These are phyloP conservation scores for Tolypocladium pustulatum DNA, from an alignment of 2,329 filamentous ascomycete genomes.

Conservation along the genomic window DNA sequence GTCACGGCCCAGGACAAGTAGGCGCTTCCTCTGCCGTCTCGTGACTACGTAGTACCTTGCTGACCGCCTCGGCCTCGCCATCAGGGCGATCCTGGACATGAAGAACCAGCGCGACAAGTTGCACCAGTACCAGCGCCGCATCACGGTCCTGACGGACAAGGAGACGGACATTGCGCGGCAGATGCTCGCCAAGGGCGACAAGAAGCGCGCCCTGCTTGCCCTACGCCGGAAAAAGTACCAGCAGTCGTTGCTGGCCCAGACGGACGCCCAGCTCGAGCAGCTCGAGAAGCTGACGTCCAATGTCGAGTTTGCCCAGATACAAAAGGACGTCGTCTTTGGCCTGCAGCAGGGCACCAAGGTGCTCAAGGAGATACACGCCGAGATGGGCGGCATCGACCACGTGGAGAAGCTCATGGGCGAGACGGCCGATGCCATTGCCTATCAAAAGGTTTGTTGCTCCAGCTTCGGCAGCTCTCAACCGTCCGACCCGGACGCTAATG, in stretches of 20 bases:
- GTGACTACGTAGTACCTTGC: neutral
- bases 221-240: constrained; percentile 96
- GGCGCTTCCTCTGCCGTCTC: constrained; percentile 12
- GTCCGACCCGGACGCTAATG: constrained; percentile 2
- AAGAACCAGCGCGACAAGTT: constrained; percentile 97
- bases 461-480: neutral
- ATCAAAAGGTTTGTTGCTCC: constrained; percentile 61
- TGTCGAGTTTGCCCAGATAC: constrained; percentile 92
- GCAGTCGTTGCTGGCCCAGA: constrained; percentile 77
- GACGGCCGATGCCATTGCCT: constrained; percentile 78
- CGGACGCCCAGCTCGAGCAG: constrained; percentile 87
- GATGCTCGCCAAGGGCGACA: constrained; percentile 73
- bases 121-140: constrained; percentile 88
- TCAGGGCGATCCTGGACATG: constrained; percentile 92
- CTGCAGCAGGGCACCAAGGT: constrained; percentile 86
- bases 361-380: constrained; percentile 79
- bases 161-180: constrained; percentile 80
- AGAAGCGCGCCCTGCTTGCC: constrained; percentile 71
- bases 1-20: constrained; percentile 76
- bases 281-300: constrained; percentile 78
- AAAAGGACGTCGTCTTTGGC: constrained; percentile 92
- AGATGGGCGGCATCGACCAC: constrained; percentile 91
- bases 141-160: constrained; percentile 72
- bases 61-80: constrained; percentile 5
- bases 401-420: constrained; percentile 95